A percentile compares a stretch with the other conserved stretches of the same genome.
These are phyloP conservation scores for Rhizomucor miehei DNA, from an alignment of 371 early-diverging fungal species.

Conservation along the genomic window DNA sequence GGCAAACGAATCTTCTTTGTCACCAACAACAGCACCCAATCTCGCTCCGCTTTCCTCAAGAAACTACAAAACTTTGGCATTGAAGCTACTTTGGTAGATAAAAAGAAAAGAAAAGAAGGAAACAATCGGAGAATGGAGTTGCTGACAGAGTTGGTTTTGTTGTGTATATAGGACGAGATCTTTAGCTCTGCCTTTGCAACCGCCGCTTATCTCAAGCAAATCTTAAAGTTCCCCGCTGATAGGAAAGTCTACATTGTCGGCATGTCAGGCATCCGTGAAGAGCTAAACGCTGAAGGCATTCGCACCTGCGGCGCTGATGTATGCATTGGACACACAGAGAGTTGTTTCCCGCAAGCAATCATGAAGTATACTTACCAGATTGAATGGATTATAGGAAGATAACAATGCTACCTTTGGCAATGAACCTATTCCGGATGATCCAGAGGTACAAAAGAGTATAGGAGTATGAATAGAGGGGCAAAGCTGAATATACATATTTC, in stretches of 20 bases:
- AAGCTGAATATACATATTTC: not conserved
- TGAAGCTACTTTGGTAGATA: slow-evolving; percentile 59
- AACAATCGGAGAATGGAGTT: too few relatives aligned
- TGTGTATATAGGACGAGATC: slow-evolving; percentile 71
- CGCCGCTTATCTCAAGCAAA: slow-evolving; percentile 86
- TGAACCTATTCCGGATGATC: slow-evolving; percentile 40
- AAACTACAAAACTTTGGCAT: slow-evolving; percentile 84
- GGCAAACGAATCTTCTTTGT: slow-evolving; percentile 91
- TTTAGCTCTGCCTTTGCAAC: slow-evolving; percentile 95
- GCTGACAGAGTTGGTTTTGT: not conserved
- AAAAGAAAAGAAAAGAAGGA: not conserved
- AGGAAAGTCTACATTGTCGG: slow-evolving; percentile 93
- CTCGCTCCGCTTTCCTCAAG: slow-evolving; percentile 72
- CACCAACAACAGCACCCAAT: slow-evolving; percentile 95
- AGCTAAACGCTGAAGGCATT: slow-evolving; percentile 78
- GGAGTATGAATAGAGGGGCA: not conserved
- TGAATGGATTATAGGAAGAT: slow-evolving; percentile 32
- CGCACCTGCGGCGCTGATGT: slow-evolving; percentile 55
- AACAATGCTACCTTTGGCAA: slow-evolving; percentile 26
- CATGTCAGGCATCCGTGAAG: slow-evolving; percentile 84
- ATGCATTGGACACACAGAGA: slow-evolving; percentile 11
- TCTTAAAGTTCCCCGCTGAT: slow-evolving; percentile 73
- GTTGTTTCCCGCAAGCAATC: not conserved
- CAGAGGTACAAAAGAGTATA: slow-evolving; percentile 38
- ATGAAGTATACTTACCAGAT: not conserved